These are phyloP conservation scores for Coniella lustricola DNA, from an alignment of 2,329 filamentous ascomycete genomes.

Conservation along the genomic window DNA sequence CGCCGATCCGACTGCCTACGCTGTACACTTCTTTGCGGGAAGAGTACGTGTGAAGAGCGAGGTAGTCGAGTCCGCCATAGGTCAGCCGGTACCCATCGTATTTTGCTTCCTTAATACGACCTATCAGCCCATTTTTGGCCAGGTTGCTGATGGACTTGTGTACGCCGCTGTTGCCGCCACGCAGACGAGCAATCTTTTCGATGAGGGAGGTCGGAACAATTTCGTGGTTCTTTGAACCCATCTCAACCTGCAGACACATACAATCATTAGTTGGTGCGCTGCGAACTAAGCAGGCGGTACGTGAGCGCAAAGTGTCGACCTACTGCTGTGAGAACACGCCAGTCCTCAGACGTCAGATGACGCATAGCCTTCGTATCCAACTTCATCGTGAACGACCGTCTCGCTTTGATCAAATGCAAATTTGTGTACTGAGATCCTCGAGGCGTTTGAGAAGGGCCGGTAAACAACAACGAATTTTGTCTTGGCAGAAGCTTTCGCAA, in stretches of 20 bases:
- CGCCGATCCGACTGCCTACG: slow-evolving; percentile 88
- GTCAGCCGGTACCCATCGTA: slow-evolving; percentile 97
- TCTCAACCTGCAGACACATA: slow-evolving; percentile 66
- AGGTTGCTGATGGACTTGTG: slow-evolving; percentile 83
- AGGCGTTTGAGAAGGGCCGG: too few species aligned
- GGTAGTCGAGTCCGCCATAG: slow-evolving; percentile 94
- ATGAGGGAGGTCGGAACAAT: slow-evolving; percentile 89
- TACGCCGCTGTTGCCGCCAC: slow-evolving; percentile 70
- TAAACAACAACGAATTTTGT: too few species aligned
- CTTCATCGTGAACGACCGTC: slow-evolving; percentile 59
- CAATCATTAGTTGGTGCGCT: slow-evolving; percentile 26
- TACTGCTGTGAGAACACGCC: slow-evolving; percentile 90
- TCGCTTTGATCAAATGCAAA: too few species aligned
- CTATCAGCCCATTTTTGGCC: slow-evolving; percentile 87
- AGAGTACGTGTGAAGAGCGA: slow-evolving; percentile 87
- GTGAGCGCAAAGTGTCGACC: slow-evolving; percentile 24
- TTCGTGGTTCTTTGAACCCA: slow-evolving; percentile 94
- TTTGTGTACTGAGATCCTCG: too few species aligned
- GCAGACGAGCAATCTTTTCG: slow-evolving; percentile 71
- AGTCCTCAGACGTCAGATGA: slow-evolving; percentile 88
- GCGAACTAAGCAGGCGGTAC: slow-evolving; percentile 20
- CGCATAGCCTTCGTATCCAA: slow-evolving; percentile 90
- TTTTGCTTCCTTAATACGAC: slow-evolving; percentile 86
- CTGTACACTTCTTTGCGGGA: slow-evolving; percentile 77
- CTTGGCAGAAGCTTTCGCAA: too few species aligned